phyloP scores from a whole-genome alignment of 192 early-diverging fungal genomes.

The Backusella australiensis region DNA sequence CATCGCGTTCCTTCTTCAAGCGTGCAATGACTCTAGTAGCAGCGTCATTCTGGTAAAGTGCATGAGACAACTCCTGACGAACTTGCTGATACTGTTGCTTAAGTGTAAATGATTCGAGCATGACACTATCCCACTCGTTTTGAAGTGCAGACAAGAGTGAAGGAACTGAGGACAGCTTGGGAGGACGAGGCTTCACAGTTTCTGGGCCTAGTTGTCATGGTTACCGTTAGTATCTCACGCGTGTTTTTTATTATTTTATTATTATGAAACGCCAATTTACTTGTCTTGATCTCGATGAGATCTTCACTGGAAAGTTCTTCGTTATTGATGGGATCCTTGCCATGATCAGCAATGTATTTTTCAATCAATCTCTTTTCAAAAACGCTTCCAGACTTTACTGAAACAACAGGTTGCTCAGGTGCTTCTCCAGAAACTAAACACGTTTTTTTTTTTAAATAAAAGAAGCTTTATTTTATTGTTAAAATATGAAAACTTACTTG shows the following conservation, averaged over 20 bases:
- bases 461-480: not conserved
- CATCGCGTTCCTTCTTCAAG: slow-evolving; percentile 86
- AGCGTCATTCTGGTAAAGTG: slow-evolving; percentile 96
- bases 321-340: slow-evolving; percentile 79
- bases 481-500: slow-evolving; percentile 28
- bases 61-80: slow-evolving; percentile 90
- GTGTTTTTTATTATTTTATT: not conserved
- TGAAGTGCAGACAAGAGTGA: slow-evolving; percentile 85
- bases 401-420: slow-evolving; percentile 86
- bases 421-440: slow-evolving; percentile 87
- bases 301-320: slow-evolving; percentile 70
- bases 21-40: slow-evolving; percentile 93
- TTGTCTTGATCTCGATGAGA: slow-evolving; percentile 66
- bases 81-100: slow-evolving; percentile 90
- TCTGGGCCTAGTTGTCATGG: slow-evolving; percentile 43
- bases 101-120: slow-evolving; percentile 91
- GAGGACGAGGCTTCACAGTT: slow-evolving; percentile 82
- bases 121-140: slow-evolving; percentile 96
- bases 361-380: slow-evolving; percentile 87
- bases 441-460: not conserved
- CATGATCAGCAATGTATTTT: slow-evolving; percentile 84
- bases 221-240: not conserved
- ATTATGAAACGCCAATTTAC: slow-evolving; percentile 35
- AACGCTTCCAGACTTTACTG: slow-evolving; percentile 77
- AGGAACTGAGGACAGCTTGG: slow-evolving; percentile 89